Base-by-base conservation (phyloP, 768 basidiomycete species). In the Strobilomyces dryophilus region DNA sequence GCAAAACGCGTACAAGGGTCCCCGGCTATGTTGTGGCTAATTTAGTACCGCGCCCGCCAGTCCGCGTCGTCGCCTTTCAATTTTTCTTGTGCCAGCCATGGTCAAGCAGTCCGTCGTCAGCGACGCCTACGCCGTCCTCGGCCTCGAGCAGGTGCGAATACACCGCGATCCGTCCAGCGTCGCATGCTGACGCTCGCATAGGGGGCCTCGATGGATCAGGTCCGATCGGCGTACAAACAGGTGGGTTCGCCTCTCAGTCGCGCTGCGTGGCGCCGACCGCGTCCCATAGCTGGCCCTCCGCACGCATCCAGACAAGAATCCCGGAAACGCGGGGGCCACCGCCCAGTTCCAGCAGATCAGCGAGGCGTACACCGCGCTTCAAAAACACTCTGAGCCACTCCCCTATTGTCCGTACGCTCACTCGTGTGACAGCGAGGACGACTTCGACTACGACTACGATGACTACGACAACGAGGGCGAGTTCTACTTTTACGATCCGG, bases 231-330 rank as follows among this genome's bases (percentile, higher is more conserved):
- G 9, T 90, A 89, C 74, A 88, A 79, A 65, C 82, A 85, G 77
- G 87, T 82, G 50, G 40, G 69, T 60, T 34, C 27, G 47, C 14
- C 21, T 47, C 51, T 21, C 36, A 27, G n/a, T 45, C 40, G 12
- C 52, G 27, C 21, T 29, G 8, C 50, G 27, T 49, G 24, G 42
- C 45, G 12, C 46, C 52, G 26, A 57, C 37, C 4, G 41, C 21
- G 31, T 41, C 35, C 14, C 42, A 14, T 50, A 86, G 82, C 72
- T 83, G 49, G 86, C 86, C 5, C 71, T 88, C 21, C 76, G 76
- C 18, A 85, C 81, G 0, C 89, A 90, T 69, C 87, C 89, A 8
- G 88, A 89, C 71, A 89, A 89, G 71, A 89, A 89, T 53, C 82
- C 76, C 0, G 77, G 77, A 39, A 80, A 89, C 58, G 76, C 76